phyloP scores from a whole-genome alignment of 768 basidiomycete genomes.

The Agrocybe chaxingu region DNA sequence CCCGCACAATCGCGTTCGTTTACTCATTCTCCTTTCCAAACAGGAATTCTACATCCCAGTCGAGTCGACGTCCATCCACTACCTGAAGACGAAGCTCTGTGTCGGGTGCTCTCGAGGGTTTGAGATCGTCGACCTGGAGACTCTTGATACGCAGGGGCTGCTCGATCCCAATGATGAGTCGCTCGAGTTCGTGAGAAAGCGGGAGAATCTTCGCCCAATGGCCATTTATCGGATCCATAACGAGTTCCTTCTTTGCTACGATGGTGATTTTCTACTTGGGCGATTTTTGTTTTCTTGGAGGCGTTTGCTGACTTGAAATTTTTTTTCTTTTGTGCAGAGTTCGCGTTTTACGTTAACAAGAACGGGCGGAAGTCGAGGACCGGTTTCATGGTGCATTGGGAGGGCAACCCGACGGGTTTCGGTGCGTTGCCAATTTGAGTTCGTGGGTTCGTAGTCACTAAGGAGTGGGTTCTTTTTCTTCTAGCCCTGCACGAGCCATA shows the following conservation, averaged over 20 bases:
- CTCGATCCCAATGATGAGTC: constrained; percentile 90
- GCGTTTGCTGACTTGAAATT: constrained; percentile 6
- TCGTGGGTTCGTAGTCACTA: not conserved
- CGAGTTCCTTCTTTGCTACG: constrained; percentile 96
- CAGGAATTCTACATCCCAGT: constrained; percentile 99
- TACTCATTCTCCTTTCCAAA: not conserved
- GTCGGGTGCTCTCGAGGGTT: constrained; percentile 97
- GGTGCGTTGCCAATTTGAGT: constrained; percentile 52
- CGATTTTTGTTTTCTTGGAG: not conserved
- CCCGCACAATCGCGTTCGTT: not conserved
- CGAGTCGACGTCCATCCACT: constrained; percentile 94
- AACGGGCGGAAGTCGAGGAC: constrained; percentile 88
- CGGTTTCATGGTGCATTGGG: constrained; percentile 97
- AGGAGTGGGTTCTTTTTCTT: not conserved
- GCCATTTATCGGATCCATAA: constrained; percentile 96
- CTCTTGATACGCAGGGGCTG: constrained; percentile 92
- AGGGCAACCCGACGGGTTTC: constrained; percentile 90
- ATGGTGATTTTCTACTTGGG: constrained; percentile 55
- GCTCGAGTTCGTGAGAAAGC: constrained; percentile 89
- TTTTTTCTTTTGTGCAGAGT: constrained; percentile 55
- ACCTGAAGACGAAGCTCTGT: constrained; percentile 95
- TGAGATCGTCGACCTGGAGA: constrained; percentile 97
- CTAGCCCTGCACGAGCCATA: constrained; percentile 94
- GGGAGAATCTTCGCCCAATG: constrained; percentile 87
- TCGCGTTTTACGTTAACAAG: constrained; percentile 98